phyloP scores from a whole-genome alignment of 2,329 filamentous ascomycete genomes.

The Aureobasidium pullulans region DNA sequence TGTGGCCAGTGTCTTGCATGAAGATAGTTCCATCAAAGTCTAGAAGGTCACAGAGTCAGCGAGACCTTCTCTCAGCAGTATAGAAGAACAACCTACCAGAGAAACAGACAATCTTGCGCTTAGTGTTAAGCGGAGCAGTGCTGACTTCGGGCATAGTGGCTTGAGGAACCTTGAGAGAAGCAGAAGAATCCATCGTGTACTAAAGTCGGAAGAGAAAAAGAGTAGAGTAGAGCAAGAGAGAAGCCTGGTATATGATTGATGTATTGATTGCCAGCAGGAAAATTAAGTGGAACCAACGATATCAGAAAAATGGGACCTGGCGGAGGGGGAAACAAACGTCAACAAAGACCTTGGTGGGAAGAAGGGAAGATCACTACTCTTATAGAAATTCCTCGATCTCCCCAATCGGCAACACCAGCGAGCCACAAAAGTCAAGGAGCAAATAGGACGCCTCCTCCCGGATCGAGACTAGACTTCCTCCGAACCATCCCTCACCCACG shows the following conservation, averaged over 20 bases:
- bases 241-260: neutral
- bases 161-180: constrained; percentile 20
- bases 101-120: constrained; percentile 53
- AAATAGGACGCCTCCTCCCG: neutral
- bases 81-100: constrained; percentile 38
- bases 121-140: constrained; percentile 31
- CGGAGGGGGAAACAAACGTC: neutral
- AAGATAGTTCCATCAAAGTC: constrained; percentile 68
- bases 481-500: neutral
- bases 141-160: constrained; percentile 17
- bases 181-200: constrained; percentile 24
- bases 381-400: constrained; percentile 9
- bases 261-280: neutral
- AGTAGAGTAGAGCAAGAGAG: neutral
- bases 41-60: constrained; percentile 23
- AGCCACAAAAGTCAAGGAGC: neutral
- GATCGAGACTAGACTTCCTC: neutral
- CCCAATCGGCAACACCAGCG: neutral
- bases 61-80: neutral
- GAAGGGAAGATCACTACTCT: neutral
- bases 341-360: neutral
- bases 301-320: constrained; percentile 1
- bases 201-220: neutral
- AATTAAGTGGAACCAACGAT: neutral
- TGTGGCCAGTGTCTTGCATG: constrained; percentile 57